Evolutionary conservation across 192 early-diverging fungal species (phyloP).

Genomic region (Podila horticola): DNA sequence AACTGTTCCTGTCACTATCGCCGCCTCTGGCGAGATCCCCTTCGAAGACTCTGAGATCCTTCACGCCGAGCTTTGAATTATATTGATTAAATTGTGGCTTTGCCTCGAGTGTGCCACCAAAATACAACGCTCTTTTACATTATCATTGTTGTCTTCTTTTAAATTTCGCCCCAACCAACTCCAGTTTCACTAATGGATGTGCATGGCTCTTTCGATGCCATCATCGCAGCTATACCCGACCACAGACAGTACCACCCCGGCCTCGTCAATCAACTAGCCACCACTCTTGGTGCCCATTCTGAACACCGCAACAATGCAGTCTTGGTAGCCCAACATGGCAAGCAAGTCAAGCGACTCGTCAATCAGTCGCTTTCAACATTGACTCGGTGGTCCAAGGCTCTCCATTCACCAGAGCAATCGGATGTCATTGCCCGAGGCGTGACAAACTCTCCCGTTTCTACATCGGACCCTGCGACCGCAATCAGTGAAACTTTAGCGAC

Average conservation of each 20-base stretch:
- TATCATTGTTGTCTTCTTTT: not conserved
- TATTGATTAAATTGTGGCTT: no score
- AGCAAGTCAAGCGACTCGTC: constrained; percentile 37
- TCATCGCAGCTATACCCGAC: constrained; percentile 17
- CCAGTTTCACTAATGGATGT: not conserved
- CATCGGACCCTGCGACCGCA: not conserved
- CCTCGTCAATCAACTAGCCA: constrained; percentile 16
- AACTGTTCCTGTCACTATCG: constrained; percentile 71
- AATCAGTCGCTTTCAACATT: constrained; percentile 28
- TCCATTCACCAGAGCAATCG: constrained; percentile 4
- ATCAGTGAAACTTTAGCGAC: not conserved
- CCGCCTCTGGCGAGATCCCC: constrained; percentile 75
- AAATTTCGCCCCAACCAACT: no score
- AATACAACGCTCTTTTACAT: not conserved
- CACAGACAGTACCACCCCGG: constrained; percentile 15
- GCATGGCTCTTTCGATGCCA: constrained; percentile 5
- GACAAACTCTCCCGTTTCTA: not conserved
- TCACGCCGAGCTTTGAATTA: constrained; percentile 43
- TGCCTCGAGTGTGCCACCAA: not conserved
- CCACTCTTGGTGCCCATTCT: not conserved
- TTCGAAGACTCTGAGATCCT: constrained; percentile 20
- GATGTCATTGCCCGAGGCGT: constrained; percentile 3
- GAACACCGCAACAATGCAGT: not conserved
- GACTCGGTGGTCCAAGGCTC: constrained; percentile 31
- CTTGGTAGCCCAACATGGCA: not conserved